These are phyloP conservation scores for Boletus sp. DNA, from an alignment of 1,284 basidiomycete genomes.

Conservation along the genomic window DNA sequence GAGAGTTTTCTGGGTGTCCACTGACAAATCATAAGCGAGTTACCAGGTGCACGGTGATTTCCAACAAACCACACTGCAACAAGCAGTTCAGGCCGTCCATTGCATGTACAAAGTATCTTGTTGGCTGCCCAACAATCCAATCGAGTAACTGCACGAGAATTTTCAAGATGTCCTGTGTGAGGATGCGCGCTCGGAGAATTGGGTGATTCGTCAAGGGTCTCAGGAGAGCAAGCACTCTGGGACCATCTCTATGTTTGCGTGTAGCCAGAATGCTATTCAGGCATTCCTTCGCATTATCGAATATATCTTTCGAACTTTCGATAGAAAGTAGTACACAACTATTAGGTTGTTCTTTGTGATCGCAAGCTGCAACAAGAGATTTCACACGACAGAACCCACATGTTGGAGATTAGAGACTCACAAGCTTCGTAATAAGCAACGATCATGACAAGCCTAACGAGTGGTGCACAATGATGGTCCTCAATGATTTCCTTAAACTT, in stretches of 20 bases:
- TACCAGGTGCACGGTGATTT: not conserved
- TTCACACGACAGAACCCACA: not conserved
- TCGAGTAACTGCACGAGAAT: constrained; percentile 18
- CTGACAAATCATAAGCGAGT: constrained; percentile 9
- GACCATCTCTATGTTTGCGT: constrained; percentile 15
- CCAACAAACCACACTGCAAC: constrained; percentile 19
- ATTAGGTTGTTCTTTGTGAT: not conserved
- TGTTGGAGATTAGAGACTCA: constrained; percentile 3
- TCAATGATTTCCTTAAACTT: constrained; percentile 14
- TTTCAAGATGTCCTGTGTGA: constrained; percentile 17
- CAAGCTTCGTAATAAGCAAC: constrained; percentile 28
- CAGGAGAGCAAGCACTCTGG: constrained; percentile 25
- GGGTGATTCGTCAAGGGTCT: constrained; percentile 19
- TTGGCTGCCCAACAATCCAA: not conserved
- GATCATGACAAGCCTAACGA: constrained; percentile 23
- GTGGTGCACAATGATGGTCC: not conserved
- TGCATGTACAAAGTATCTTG: constrained; percentile 17
- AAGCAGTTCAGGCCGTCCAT: constrained; percentile 26
- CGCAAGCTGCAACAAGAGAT: constrained; percentile 9
- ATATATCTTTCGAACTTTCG: not conserved
- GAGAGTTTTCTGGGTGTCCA: constrained; percentile 5
- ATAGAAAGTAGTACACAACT: not conserved
- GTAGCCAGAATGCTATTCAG: constrained; percentile 12
- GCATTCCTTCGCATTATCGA: constrained; percentile 9
- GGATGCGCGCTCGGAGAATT: constrained; percentile 13